Percentiles rank a stretch among this genome's conserved stretches.
These are phyloP conservation scores for Xylaria telfairii DNA, from an alignment of 495 filamentous ascomycete species.

Conservation along the genomic window DNA sequence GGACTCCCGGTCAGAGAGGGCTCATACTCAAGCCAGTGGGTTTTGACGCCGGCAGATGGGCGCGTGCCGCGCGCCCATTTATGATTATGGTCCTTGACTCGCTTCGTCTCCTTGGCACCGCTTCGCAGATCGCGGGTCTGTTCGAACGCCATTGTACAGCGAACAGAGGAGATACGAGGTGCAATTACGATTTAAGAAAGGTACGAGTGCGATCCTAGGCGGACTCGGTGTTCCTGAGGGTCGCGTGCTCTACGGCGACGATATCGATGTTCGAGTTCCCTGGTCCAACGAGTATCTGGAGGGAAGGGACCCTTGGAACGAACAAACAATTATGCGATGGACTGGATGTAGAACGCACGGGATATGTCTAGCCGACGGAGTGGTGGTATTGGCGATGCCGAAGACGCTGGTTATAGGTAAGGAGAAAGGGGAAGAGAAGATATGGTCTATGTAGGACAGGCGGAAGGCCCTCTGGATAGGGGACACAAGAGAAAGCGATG, in stretches of 20 bases:
- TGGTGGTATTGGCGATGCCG: neutral
- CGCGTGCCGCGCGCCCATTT: slow-evolving; percentile 52
- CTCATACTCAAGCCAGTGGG: slow-evolving; percentile 22
- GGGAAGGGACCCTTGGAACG: neutral
- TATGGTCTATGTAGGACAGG: slow-evolving; percentile 16
- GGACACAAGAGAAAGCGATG: slow-evolving; percentile 8
- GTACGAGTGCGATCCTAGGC: neutral
- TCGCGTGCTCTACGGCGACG: neutral
- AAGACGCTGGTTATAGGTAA: slow-evolving; percentile 16
- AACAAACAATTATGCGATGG: neutral
- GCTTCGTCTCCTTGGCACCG: slow-evolving; percentile 49
- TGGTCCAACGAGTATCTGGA: neutral
- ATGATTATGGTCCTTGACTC: slow-evolving; percentile 46
- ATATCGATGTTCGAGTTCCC: neutral
- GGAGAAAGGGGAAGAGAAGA: slow-evolving; percentile 18
- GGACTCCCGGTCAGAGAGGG: slow-evolving; percentile 27
- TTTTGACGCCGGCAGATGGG: slow-evolving; percentile 33
- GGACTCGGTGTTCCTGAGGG: neutral
- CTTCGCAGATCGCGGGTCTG: slow-evolving; percentile 51
- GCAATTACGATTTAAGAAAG: neutral
- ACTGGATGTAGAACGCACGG: neutral
- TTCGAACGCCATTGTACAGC: slow-evolving; percentile 39
- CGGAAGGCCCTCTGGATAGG: neutral
- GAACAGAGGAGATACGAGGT: neutral
- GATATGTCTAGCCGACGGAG: neutral